These are phyloP conservation scores for Annulohypoxylon maeteangense DNA, from an alignment of 495 filamentous ascomycete species.

Conservation along the genomic window DNA sequence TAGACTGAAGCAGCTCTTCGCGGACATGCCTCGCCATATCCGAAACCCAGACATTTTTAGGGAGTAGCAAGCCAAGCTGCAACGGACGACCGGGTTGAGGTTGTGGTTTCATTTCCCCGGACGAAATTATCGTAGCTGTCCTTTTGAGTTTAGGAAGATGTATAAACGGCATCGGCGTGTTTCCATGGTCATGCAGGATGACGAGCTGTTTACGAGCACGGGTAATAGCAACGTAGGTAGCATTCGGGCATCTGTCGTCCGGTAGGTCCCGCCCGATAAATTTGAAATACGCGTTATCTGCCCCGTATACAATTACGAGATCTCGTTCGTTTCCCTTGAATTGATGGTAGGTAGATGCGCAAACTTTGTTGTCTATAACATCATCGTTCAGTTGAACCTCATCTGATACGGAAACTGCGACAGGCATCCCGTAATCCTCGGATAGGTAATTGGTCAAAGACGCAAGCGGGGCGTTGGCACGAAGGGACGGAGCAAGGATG, in stretches of 20 bases:
- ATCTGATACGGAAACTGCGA: conserved; percentile 5
- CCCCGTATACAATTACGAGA: conserved; percentile 5
- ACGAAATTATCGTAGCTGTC: neutral
- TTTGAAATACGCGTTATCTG: conserved; percentile 5
- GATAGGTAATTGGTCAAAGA: conserved; percentile 1
- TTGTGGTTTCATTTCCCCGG: neutral
- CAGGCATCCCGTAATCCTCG: conserved; percentile 3
- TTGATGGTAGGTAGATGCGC: conserved; percentile 7
- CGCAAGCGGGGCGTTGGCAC: neutral
- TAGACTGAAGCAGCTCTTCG: neutral
- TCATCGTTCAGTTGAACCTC: neutral
- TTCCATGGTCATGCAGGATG: neutral
- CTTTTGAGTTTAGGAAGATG: neutral
- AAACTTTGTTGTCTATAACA: neutral
- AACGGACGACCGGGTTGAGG: neutral
- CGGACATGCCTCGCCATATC: conserved; percentile 5
- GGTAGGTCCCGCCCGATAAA: neutral
- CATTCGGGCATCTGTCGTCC: conserved; percentile 7
- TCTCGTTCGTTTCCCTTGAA: conserved; percentile 15
- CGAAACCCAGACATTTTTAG: neutral
- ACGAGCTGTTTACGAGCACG: conserved; percentile 9
- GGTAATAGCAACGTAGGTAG: conserved; percentile 2
- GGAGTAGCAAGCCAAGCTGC: neutral
- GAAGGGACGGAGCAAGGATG: conserved; percentile 4
- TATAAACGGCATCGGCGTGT: neutral